phyloP scores from a whole-genome alignment of 345 rosid species.

The Arabis hirsuta region DNA sequence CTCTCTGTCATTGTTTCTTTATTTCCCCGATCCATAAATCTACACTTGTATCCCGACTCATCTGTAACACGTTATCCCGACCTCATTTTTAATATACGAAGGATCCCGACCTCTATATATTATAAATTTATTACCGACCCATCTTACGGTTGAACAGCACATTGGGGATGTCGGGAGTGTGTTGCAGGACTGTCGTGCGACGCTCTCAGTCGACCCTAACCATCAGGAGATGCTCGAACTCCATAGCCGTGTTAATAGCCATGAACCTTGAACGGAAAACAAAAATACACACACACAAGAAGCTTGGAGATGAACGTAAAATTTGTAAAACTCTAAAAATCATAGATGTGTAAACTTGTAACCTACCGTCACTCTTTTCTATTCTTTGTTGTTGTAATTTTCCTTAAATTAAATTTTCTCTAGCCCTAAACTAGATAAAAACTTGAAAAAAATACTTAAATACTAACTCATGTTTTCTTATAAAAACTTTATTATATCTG shows the following conservation, averaged over 20 bases:
- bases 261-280: conserved; percentile 61
- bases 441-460: background rate
- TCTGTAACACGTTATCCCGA: no score
- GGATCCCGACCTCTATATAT: no score
- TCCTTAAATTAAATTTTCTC: background rate
- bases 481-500: background rate
- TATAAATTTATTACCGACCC: no score
- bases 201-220: conserved; percentile 90
- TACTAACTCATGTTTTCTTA: background rate
- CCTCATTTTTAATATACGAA: no score
- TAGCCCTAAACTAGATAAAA: background rate
- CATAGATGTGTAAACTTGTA: conserved; percentile 27
- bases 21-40: no score
- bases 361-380: conserved; percentile 13
- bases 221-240: conserved; percentile 95
- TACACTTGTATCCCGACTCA: no score
- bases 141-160: no score
- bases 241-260: conserved; percentile 90
- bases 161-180: conserved; percentile 69
- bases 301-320: conserved; percentile 32
- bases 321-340: conserved; percentile 27
- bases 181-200: conserved; percentile 88
- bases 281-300: background rate
- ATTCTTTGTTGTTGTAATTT: conserved; percentile 23
- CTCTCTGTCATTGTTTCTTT: no score